Evolutionary conservation across 768 basidiomycete genomes (phyloP), one percentile per base, ranked within the genome.

Genomic region (Saitozyma sp.): DNA sequence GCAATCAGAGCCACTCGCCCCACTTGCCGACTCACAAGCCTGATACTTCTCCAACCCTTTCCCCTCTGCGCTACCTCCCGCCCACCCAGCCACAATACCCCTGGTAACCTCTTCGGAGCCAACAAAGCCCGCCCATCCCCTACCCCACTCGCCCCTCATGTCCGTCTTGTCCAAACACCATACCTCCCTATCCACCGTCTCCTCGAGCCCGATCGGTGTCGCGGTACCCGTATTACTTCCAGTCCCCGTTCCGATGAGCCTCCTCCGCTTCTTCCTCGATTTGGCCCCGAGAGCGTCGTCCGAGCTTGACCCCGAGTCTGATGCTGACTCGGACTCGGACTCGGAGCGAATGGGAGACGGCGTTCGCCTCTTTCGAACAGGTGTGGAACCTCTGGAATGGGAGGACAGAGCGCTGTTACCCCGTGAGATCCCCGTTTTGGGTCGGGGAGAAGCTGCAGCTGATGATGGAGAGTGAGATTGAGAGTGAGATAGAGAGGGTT

Each of bases 41-140:
- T 61, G 56, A 56, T 75, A 75, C 49, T 71, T 75, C 3, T 72
- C 74, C 60, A 70, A 49, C 56, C 43, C 53, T 56, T 55, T 63
- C 41, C 66, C 62, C 16, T 42, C 58, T 40, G 50, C 61, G n/a
- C 38, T 59, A 8, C 65, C 66, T 16, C 62, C 54, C 2, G 59
- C 65, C 67, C 63, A 71, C 9, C 70, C 69, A 13, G n/a, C 41
- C 11, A 61, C 53, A 51, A 63, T 39, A 37, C 68, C 71, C 42
- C 64, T 65, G 9, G 73, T 54, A 1, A 66, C 65, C 40, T 65
- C 67, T 54, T 70, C 66, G 50, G 55, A 66, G 2, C 50, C 52
- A 9, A 71, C 65, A 52, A 73, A 75, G 5, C 71, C 74, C 5
- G 59, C 64, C 69, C 69, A 74, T 48, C 68, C 71, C 57, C 71